phyloP scores from a whole-genome alignment of 192 early-diverging fungal species.

The Coemansia guatemalensis region DNA sequence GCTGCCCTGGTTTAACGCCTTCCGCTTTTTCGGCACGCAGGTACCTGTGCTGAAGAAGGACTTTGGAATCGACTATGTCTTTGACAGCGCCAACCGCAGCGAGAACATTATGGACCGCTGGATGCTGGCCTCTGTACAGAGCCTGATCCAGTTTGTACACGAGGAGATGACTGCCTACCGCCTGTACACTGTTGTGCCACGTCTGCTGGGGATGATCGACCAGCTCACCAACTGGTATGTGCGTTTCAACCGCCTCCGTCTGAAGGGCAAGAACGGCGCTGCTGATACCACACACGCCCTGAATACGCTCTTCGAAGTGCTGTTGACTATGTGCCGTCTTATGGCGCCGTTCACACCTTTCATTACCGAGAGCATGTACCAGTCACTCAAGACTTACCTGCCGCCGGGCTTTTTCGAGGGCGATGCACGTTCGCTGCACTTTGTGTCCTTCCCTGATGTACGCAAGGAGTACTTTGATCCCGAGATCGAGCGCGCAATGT shows the following conservation, averaged over 20 bases:
- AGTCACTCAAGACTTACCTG: conserved; percentile 79
- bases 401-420: conserved; percentile 57
- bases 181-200: conserved; percentile 96
- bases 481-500: conserved; percentile 92
- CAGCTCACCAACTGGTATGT: conserved; percentile 99
- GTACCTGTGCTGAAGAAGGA: conserved; percentile 87
- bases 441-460: conserved; percentile 89
- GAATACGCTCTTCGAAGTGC: conserved; percentile 94
- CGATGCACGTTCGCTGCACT: conserved; percentile 90
- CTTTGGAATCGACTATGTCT: conserved; percentile 68
- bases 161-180: conserved; percentile 95
- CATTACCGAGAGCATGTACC: conserved; percentile 97
- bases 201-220: conserved; percentile 87
- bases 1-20: conserved; percentile 98
- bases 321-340: conserved; percentile 83
- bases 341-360: conserved; percentile 99
- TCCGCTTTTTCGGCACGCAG: conserved; percentile 94
- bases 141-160: conserved; percentile 88
- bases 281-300: conserved; percentile 85
- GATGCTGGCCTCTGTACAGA: conserved; percentile 95
- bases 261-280: conserved; percentile 93
- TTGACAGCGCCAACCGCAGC: conserved; percentile 71
- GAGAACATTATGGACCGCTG: conserved; percentile 97
- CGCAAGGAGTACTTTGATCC: conserved; percentile 95
- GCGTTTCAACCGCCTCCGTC: conserved; percentile 93